These are phyloP conservation scores for Combretum micranthum DNA, from an alignment of 345 rosid genomes.

Conservation along the genomic window DNA sequence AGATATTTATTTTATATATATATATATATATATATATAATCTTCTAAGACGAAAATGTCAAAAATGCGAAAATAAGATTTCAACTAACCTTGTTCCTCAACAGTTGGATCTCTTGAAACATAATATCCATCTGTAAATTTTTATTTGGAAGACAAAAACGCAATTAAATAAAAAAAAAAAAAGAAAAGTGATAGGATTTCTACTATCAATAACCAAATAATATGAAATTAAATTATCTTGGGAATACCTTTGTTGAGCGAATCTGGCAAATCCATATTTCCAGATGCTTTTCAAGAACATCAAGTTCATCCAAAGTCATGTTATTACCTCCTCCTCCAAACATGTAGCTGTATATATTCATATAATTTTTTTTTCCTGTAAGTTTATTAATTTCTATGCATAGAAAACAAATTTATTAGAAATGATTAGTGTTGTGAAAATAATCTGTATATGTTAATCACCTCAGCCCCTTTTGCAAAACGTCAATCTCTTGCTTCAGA, in stretches of 20 bases:
- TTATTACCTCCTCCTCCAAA: slow-evolving; percentile 65
- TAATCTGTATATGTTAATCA: slow-evolving; percentile 9
- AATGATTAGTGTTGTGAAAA: background rate
- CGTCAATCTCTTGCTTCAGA: slow-evolving; percentile 71
- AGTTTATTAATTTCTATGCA: background rate
- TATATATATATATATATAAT: no score
- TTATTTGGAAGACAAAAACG: background rate
- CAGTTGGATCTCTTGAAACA: slow-evolving; percentile 73
- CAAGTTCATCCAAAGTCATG: slow-evolving; percentile 69
- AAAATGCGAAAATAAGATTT: background rate
- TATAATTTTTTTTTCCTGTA: background rate
- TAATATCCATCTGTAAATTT: slow-evolving; percentile 54
- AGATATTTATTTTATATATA: no score
- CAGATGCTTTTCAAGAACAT: slow-evolving; percentile 74
- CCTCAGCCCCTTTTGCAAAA: slow-evolving; percentile 73
- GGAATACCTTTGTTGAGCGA: slow-evolving; percentile 74
- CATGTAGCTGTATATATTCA: slow-evolving; percentile 37
- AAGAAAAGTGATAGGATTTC: no score
- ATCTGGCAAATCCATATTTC: slow-evolving; percentile 75
- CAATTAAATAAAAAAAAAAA: background rate
- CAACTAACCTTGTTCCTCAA: slow-evolving; percentile 63
- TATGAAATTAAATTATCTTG: background rate
- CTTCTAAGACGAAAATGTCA: background rate
- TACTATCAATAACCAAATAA: no score
- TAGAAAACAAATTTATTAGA: slow-evolving; percentile 3